Conservation (phyloP, 2,329 filamentous ascomycete species). For the Fusarium subglutinans region DNA sequence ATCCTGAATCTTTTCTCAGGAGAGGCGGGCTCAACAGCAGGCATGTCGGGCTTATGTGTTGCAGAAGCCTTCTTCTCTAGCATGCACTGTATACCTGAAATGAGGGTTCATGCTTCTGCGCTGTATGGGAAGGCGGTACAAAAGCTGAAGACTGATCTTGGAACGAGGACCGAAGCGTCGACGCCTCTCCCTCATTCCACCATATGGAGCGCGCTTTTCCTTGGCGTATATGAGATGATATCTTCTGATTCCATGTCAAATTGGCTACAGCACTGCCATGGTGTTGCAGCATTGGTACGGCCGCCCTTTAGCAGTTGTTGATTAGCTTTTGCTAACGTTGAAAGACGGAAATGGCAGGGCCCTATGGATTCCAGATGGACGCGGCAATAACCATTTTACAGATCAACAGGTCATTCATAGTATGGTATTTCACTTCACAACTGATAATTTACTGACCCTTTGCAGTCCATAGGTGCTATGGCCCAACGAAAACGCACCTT, state of each 20-base stretch:
- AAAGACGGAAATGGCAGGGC: background rate
- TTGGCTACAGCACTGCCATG: background rate
- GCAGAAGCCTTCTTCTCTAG: background rate
- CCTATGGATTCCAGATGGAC: background rate
- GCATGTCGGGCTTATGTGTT: background rate
- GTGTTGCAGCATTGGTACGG: background rate
- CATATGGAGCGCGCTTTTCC: background rate
- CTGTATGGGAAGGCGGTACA: background rate
- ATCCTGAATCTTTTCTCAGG: background rate
- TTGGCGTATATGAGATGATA: conserved; percentile 1
- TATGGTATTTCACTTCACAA: fast-evolving
- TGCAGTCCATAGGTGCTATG: background rate
- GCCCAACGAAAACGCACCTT: background rate
- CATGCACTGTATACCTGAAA: background rate
- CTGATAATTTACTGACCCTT: fast-evolving
- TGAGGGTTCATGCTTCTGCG: background rate
- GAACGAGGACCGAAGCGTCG: background rate
- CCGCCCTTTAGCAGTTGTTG: fast-evolving
- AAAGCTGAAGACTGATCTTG: background rate
- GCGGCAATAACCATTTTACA: background rate
- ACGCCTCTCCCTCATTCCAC: background rate
- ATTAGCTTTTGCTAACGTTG: background rate
- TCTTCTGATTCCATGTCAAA: background rate
- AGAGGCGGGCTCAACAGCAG: background rate
- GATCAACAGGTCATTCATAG: background rate